A percentile compares a stretch with the other conserved stretches of the same genome.
phyloP scores from a whole-genome alignment of 1,284 basidiomycete genomes.

The Ganoderma multipileum region DNA sequence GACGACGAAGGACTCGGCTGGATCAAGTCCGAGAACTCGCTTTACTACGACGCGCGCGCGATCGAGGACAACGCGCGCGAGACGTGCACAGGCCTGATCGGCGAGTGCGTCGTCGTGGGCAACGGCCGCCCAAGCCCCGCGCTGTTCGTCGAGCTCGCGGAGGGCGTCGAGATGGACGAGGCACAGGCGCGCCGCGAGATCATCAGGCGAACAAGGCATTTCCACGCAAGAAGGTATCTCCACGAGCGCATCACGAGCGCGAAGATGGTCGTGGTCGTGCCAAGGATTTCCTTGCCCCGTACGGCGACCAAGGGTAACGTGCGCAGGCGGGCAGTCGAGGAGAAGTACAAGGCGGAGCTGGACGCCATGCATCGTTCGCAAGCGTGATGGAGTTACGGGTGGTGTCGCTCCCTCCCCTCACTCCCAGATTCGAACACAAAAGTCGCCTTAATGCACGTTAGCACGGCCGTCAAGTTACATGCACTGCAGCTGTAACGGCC shows the following conservation, averaged over 20 bases:
- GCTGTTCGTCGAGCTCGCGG: conserved; percentile 63
- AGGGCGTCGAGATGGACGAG: conserved; percentile 48
- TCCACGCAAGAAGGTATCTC: conserved; percentile 66
- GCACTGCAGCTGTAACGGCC: too few species aligned
- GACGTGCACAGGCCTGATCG: conserved; percentile 59
- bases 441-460: too few species aligned
- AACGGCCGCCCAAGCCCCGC: conserved; percentile 68
- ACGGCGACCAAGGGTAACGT: conserved; percentile 76
- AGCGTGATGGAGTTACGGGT: conserved; percentile 28
- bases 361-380: conserved; percentile 56
- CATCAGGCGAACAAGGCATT: conserved; percentile 64
- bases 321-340: conserved; percentile 67
- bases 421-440: not conserved
- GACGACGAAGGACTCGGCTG: conserved; percentile 50
- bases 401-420: not conserved
- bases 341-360: conserved; percentile 54
- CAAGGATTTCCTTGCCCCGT: conserved; percentile 60
- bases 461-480: too few species aligned
- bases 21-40: conserved; percentile 77
- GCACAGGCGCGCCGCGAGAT: conserved; percentile 63
- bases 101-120: conserved; percentile 70
- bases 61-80: conserved; percentile 72
- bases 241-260: conserved; percentile 67
- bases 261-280: conserved; percentile 63
- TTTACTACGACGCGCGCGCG: conserved; percentile 75